These are phyloP conservation scores for Starmerella khaoyaiensis DNA, from an alignment of 805 yeast species.

Conservation along the genomic window DNA sequence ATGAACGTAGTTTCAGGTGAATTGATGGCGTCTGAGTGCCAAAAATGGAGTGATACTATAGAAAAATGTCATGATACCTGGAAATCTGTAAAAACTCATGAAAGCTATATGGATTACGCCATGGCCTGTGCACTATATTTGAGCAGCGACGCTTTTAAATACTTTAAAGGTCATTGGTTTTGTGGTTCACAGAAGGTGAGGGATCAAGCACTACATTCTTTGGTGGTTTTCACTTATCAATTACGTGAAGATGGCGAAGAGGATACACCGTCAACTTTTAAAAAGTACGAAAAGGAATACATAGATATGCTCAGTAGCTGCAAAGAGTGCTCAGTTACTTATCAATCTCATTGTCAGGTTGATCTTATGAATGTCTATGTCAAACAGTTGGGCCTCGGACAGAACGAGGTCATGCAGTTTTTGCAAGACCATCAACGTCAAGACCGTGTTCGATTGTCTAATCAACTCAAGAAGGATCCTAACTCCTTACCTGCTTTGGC, in stretches of 20 bases:
- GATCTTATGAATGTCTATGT: conserved; percentile 2
- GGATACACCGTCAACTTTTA: conserved; percentile 2
- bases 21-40: too few species aligned
- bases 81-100: conserved; percentile 1
- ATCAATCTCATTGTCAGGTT: conserved; percentile 7
- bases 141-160: background rate
- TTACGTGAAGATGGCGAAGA: conserved; percentile 5
- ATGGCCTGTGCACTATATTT: conserved; percentile 14
- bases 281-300: background rate
- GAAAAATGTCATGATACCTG: conserved; percentile 5
- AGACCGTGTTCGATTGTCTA: conserved; percentile 10
- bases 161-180: conserved; percentile 16
- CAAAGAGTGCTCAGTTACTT: conserved; percentile 10
- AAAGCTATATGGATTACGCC: conserved; percentile 12
- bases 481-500: conserved; percentile 4
- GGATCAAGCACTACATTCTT: conserved; percentile 11
- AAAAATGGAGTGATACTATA: conserved; percentile 9
- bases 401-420: conserved; percentile 5
- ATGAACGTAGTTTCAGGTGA: too few species aligned
- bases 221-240: conserved; percentile 15
- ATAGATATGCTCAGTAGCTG: conserved; percentile 8
- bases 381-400: conserved; percentile 1
- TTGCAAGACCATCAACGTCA: conserved; percentile 4
- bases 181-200: conserved; percentile 7
- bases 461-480: background rate